Percentiles rank a stretch among this genome's conserved stretches.
phyloP scores from a whole-genome alignment of 2,329 filamentous ascomycete species.

The Pestalotiopsis sp. region DNA sequence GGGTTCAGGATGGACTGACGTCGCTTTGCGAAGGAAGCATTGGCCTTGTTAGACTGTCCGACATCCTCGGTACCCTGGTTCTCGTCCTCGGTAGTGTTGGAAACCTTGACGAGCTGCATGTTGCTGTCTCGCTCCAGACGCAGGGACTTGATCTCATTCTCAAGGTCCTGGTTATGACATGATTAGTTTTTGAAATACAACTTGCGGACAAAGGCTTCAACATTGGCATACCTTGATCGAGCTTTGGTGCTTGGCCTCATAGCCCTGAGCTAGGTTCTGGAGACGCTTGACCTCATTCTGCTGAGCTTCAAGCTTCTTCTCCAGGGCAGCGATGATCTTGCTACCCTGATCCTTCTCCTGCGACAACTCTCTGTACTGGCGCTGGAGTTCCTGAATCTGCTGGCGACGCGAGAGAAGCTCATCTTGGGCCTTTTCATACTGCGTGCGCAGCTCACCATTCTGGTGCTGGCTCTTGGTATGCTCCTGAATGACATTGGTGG shows the following conservation, averaged over 20 bases:
- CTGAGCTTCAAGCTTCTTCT: slow-evolving; percentile 16
- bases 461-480: slow-evolving; percentile 12
- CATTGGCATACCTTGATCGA: slow-evolving; percentile 26
- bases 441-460: slow-evolving; percentile 14
- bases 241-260: slow-evolving; percentile 26
- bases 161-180: slow-evolving; percentile 21
- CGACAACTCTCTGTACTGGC: slow-evolving; percentile 5
- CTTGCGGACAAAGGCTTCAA: too few relatives aligned
- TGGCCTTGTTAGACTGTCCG: neutral
- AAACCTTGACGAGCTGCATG: slow-evolving; percentile 18
- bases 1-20: slow-evolving; percentile 3
- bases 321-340: slow-evolving; percentile 14
- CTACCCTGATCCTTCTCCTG: slow-evolving; percentile 12
- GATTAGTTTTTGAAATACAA: neutral
- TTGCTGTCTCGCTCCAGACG: slow-evolving; percentile 14
- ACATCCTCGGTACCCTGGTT: neutral
- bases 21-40: neutral
- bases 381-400: slow-evolving; percentile 10
- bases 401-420: slow-evolving; percentile 15
- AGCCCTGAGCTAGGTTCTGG: slow-evolving; percentile 20
- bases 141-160: slow-evolving; percentile 22
- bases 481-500: slow-evolving; percentile 7
- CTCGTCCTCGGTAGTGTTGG: neutral
- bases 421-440: slow-evolving; percentile 12
- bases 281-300: slow-evolving; percentile 20